Evolutionary conservation across 306 rosid species (phyloP).

Genomic region (Cercis canadensis): DNA sequence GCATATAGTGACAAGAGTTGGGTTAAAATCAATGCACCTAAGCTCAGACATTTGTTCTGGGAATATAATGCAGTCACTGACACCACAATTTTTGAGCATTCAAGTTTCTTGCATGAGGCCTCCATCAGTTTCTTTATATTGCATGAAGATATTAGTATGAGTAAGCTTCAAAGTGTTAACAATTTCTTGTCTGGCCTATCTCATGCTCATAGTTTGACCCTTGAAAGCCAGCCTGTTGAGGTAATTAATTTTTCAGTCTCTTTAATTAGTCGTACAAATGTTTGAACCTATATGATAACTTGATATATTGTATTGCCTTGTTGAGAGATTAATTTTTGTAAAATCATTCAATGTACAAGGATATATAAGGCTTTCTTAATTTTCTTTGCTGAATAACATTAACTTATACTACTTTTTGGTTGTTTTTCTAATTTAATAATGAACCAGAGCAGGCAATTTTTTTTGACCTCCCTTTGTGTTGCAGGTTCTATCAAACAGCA

Average conservation of each 20-base stretch:
- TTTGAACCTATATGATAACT: too few species aligned
- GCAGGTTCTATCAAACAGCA: constrained; percentile 75
- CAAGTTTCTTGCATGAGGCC: constrained; percentile 53
- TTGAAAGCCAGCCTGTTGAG: constrained; percentile 65
- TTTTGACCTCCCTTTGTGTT: neutral
- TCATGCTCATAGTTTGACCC: constrained; percentile 50
- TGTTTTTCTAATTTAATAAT: too few species aligned
- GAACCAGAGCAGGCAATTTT: neutral
- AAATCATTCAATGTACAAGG: neutral
- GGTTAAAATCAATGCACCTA: constrained; percentile 59
- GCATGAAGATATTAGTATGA: constrained; percentile 41
- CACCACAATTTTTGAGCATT: constrained; percentile 39
- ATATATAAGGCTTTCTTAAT: too few species aligned
- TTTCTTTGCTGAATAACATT: too few species aligned
- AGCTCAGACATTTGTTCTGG: constrained; percentile 55
- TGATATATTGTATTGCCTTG: neutral
- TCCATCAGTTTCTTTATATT: constrained; percentile 50
- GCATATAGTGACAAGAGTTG: constrained; percentile 49
- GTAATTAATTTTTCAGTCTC: constrained; percentile 36
- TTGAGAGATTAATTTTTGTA: neutral
- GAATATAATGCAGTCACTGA: constrained; percentile 57
- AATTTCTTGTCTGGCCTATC: constrained; percentile 61
- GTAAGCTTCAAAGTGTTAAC: constrained; percentile 59
- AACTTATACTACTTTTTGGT: too few species aligned
- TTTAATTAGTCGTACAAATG: too few species aligned